Evolutionary conservation across 2,329 filamentous ascomycete species (phyloP), one percentile per base, ranked within the genome.

Genomic region (Exophiala xenobiotica): DNA sequence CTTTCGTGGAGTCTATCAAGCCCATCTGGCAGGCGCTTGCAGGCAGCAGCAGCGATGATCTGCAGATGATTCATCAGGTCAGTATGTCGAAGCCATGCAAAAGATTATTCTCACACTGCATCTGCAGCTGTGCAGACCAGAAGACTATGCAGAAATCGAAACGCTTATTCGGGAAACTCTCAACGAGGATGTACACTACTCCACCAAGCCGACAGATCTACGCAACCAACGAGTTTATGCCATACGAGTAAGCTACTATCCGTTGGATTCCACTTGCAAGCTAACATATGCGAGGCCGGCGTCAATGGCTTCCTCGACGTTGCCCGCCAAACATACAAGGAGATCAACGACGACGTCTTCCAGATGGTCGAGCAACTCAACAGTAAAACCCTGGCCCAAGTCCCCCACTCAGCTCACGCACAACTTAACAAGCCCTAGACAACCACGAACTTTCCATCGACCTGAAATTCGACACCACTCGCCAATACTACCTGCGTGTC

Each of bases 221-320:
- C 81, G 91, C 11, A 95, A 96, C 55, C 92, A 97, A 65, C 79
- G 92, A 57, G 88, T 87, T 0, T 96, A 95, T 71, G 92, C 92
- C 18, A 86, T 97, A 24, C 93, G 87, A 72, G 82, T 84, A 63
- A 51, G 60, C n/a, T n/a, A n/a, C n/a, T n/a, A n/a, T n/a, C n/a
- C n/a, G n/a, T n/a, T n/a, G n/a, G n/a, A n/a, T n/a, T n/a, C n/a
- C n/a, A n/a, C n/a, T n/a, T n/a, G n/a, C n/a, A n/a, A n/a, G 24
- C 68, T 56, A 60, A 59, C 40, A 9, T 29, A 27, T 7, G 3
- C 6, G 59, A 88, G 79, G 83, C 89, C 39, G 88, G 89, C 0
- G 83, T 93, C 35, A 90, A 89, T 61, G 88, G 88, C 2, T 79
- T 96, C 50, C 80, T 97, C 3, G 92, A 96, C 69, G 87, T 96